Conservation (phyloP, 257 asterid genomes). For the Solanum sejunctum region DNA sequence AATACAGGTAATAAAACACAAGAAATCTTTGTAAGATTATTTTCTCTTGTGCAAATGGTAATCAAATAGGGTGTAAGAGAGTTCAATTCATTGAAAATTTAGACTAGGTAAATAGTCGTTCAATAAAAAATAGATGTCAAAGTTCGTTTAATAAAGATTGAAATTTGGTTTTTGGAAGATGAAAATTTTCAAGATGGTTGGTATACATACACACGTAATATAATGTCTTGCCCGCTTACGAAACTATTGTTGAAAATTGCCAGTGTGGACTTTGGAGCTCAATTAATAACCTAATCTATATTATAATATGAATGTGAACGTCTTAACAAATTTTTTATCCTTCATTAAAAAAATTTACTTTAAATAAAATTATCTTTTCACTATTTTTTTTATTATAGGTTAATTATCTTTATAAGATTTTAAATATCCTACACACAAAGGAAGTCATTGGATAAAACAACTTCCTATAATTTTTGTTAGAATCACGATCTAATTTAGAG, state of each 20-base stretch:
- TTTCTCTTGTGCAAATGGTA: not conserved
- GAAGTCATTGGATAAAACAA: no score
- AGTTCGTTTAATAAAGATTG: not conserved
- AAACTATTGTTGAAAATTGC: not conserved
- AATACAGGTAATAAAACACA: not conserved
- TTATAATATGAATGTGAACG: no score
- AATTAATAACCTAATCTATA: not conserved
- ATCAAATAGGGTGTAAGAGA: no score
- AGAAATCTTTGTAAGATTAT: not conserved
- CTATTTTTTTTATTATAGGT: no score
- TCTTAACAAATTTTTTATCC: no score
- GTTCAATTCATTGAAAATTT: not conserved
- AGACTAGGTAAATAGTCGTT: not conserved
- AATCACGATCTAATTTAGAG: no score
- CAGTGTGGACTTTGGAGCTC: not conserved
- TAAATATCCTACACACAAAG: no score
- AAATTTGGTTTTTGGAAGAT: not conserved
- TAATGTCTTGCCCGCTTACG: not conserved
- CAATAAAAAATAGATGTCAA: not conserved
- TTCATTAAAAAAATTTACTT: no score
- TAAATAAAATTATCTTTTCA: no score
- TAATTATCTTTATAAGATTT: no score
- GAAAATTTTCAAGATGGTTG: not conserved
- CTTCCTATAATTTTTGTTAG: no score
- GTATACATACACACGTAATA: not conserved